phyloP scores from a whole-genome alignment of 2,329 filamentous ascomycete genomes.

The Aspergillus ibericus region DNA sequence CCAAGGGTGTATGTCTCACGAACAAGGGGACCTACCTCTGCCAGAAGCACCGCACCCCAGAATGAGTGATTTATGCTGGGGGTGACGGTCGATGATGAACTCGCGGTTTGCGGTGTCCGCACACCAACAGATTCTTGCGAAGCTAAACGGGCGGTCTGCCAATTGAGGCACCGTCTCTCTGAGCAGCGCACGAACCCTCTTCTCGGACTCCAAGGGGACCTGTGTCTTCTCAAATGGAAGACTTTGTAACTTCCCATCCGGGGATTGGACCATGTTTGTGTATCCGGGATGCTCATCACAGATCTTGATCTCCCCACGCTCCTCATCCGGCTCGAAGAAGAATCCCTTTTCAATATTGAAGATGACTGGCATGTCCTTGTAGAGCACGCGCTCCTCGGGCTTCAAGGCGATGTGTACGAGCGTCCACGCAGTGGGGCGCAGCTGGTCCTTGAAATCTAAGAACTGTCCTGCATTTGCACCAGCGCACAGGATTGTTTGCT shows the following conservation, averaged over 20 bases:
- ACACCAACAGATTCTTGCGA: slow-evolving; percentile 58
- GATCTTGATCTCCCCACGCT: slow-evolving; percentile 37
- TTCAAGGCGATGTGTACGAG: slow-evolving; percentile 48
- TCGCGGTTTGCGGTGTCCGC: slow-evolving; percentile 56
- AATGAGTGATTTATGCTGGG: slow-evolving; percentile 44
- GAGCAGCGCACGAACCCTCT: slow-evolving; percentile 50
- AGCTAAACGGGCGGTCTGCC: slow-evolving; percentile 50
- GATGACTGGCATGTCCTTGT: slow-evolving; percentile 45
- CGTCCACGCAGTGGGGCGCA: slow-evolving; percentile 49
- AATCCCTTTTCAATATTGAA: slow-evolving; percentile 51
- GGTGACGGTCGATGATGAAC: slow-evolving; percentile 55
- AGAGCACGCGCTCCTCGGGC: slow-evolving; percentile 42
- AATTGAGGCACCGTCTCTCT: slow-evolving; percentile 56
- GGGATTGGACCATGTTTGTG: slow-evolving; percentile 44
- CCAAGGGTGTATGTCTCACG: no score
- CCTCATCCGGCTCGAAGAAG: slow-evolving; percentile 51
- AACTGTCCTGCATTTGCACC: slow-evolving; percentile 45
- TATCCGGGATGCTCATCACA: slow-evolving; percentile 58
- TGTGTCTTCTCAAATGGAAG: slow-evolving; percentile 47
- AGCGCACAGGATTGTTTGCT: slow-evolving; percentile 45
- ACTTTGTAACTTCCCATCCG: slow-evolving; percentile 29
- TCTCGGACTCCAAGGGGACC: slow-evolving; percentile 49
- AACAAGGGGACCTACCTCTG: slow-evolving; percentile 13
- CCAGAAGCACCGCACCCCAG: slow-evolving; percentile 53
- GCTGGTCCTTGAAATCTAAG: slow-evolving; percentile 48